A percentile compares a stretch with the other conserved stretches of the same genome.
phyloP scores from a whole-genome alignment of 805 yeast species.

The Maudiozyma serrabonitensis region DNA sequence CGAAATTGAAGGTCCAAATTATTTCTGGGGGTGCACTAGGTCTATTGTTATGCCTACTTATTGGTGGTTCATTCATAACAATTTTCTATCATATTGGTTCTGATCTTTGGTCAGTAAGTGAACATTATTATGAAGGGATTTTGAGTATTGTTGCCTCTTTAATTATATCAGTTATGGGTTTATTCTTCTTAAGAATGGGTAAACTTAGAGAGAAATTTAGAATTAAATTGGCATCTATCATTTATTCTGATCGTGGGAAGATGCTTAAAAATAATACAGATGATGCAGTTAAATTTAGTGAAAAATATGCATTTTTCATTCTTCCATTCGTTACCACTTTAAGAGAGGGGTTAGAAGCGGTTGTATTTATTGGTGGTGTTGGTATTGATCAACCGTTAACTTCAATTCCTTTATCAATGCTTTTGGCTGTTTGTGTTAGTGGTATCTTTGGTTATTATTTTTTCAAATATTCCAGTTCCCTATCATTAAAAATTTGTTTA shows the following conservation, averaged over 20 bases:
- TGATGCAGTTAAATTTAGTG: conserved; percentile 32
- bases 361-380: conserved; percentile 84
- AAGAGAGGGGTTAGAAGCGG: conserved; percentile 87
- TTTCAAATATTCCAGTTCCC: conserved; percentile 70
- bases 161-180: conserved; percentile 79
- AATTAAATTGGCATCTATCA: conserved; percentile 41
- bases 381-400: conserved; percentile 61
- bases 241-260: conserved; percentile 26
- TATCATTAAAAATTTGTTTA: conserved; percentile 66
- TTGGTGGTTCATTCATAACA: conserved; percentile 63
- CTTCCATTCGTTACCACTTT: conserved; percentile 79
- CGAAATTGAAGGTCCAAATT: conserved; percentile 52
- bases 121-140: conserved; percentile 81
- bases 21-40: conserved; percentile 78
- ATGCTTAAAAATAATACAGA: conserved; percentile 13
- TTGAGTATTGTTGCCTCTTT: conserved; percentile 69
- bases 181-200: conserved; percentile 70
- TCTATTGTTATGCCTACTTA: conserved; percentile 51
- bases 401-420: conserved; percentile 55
- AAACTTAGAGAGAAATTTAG: conserved; percentile 78
- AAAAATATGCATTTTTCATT: conserved; percentile 61
- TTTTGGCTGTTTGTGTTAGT: conserved; percentile 52
- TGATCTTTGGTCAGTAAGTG: conserved; percentile 81
- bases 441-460: conserved; percentile 52
- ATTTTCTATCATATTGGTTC: conserved; percentile 70